Evolutionary conservation across 2,329 filamentous ascomycete genomes (phyloP).

Genomic region (Fusarium sp.): DNA sequence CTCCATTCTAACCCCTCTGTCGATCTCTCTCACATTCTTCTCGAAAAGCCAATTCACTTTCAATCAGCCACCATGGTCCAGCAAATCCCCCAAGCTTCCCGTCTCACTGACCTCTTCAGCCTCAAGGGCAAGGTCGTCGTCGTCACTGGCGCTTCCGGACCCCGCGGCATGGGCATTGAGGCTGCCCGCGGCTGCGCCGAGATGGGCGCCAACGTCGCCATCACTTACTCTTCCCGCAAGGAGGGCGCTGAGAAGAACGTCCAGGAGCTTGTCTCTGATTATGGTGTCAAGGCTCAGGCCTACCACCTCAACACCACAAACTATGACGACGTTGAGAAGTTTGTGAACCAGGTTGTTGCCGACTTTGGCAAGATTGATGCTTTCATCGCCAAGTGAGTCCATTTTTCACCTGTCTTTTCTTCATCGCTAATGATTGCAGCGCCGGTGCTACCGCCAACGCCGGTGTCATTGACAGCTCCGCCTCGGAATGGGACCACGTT

Average conservation of each 20-base stretch:
- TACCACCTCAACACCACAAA: conserved; percentile 67
- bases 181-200: conserved; percentile 74
- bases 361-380: conserved; percentile 79
- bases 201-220: conserved; percentile 72
- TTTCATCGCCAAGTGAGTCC: conserved; percentile 74
- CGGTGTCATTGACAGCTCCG: conserved; percentile 71
- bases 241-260: conserved; percentile 72
- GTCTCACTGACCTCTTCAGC: conserved; percentile 72
- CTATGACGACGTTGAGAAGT: conserved; percentile 58
- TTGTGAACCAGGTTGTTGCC: conserved; percentile 68
- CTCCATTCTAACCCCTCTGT: conserved; percentile 8
- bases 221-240: conserved; percentile 76
- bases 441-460: conserved; percentile 73
- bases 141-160: conserved; percentile 72
- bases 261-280: conserved; percentile 68
- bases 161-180: conserved; percentile 74
- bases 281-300: conserved; percentile 71
- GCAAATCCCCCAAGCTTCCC: conserved; percentile 62
- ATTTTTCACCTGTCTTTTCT: not conserved
- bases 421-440: conserved; percentile 27
- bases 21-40: not conserved
- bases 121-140: conserved; percentile 76
- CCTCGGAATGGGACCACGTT: conserved; percentile 72
- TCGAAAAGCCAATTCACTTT: not conserved
- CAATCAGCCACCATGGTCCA: conserved; percentile 58